Evolutionary conservation across 75 land plant species (phyloP).

Genomic region (Azolla pinnata): DNA sequence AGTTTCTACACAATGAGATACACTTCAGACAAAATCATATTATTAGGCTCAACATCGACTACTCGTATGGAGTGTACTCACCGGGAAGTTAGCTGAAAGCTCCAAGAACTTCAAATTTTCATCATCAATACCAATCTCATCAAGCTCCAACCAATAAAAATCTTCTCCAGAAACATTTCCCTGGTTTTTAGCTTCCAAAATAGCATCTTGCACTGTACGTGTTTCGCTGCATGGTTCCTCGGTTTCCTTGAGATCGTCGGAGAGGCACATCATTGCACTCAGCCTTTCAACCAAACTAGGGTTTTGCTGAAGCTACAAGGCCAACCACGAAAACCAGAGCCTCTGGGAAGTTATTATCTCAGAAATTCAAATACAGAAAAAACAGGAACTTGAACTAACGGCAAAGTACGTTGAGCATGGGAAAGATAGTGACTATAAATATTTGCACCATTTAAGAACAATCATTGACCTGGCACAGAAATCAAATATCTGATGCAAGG

Average conservation of each 20-base stretch:
- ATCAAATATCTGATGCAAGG: too few relatives aligned
- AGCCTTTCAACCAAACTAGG: conserved; percentile 81
- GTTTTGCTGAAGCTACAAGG: conserved; percentile 56
- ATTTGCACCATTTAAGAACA: too few relatives aligned
- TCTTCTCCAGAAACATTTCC: conserved; percentile 37
- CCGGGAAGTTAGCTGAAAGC: conserved; percentile 63
- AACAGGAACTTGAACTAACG: too few relatives aligned
- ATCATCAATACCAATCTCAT: conserved; percentile 74
- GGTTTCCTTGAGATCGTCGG: conserved; percentile 11
- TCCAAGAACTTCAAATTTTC: conserved; percentile 48
- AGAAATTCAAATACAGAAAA: too few relatives aligned
- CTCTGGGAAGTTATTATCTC: too few relatives aligned
- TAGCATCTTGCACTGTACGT: conserved; percentile 13
- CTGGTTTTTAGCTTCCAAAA: conserved; percentile 32
- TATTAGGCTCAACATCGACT: background rate
- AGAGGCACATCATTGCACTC: conserved; percentile 85
- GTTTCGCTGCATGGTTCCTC: conserved; percentile 5
- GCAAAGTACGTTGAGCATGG: too few relatives aligned
- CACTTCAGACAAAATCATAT: conserved; percentile 1
- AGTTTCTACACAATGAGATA: conserved; percentile 39
- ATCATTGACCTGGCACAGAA: too few relatives aligned
- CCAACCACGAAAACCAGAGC: too few relatives aligned
- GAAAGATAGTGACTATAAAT: too few relatives aligned
- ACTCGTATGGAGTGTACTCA: too few relatives aligned
- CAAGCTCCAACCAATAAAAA: conserved; percentile 75